Evolutionary conservation across 2,329 filamentous ascomycete genomes (phyloP), one percentile per base, ranked within the genome.

Genomic region (Scedosporium dehoogii): DNA sequence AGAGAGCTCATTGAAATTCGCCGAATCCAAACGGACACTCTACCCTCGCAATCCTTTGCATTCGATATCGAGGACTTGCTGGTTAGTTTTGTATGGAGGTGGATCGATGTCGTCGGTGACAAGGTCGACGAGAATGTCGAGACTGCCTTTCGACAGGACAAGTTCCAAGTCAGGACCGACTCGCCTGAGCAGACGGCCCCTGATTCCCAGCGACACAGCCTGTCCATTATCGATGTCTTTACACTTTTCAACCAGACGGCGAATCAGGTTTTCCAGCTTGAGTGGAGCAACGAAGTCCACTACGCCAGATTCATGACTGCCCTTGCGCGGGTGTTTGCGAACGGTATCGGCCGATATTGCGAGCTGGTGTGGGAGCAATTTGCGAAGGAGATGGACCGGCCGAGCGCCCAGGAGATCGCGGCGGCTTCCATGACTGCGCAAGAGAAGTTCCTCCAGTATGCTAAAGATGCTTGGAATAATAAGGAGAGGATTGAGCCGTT

Each of bases 261-360:
- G 42, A 89, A 97, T 66, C 91, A 96, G 69, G 85, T 99, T 62
- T 86, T 90, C 61, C 81, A 91, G 67, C 81, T 99, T 10, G 86
- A 92, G 64, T 99, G 94, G 94, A 89, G 92, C 66, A 91, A 97
- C 71, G 91, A 96, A 69, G 81, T 96, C 44, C 92, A 96, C 67
- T 90, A 96, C 71, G 93, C 94, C 46, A 91, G 92, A 65, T 99
- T 99, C 75, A 97, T 97, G 92, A 99, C 94, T 16, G 86, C 91
- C 1, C 79, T 97, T 16, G 87, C 92, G 14, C 96, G 92, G 69
- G 88, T 89, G 0, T 91, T 97, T 64, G 88, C 92, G 1, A 81
- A 84, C 57, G 92, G 91, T 18, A 84, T 99, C 58, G 88, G 90
- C 12, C 85, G 86, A 67, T 99, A 99, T 73, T 99, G 94, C 72